Conservation (phyloP, 2,329 filamentous ascomycete species). For the Botrytis elliptica region DNA sequence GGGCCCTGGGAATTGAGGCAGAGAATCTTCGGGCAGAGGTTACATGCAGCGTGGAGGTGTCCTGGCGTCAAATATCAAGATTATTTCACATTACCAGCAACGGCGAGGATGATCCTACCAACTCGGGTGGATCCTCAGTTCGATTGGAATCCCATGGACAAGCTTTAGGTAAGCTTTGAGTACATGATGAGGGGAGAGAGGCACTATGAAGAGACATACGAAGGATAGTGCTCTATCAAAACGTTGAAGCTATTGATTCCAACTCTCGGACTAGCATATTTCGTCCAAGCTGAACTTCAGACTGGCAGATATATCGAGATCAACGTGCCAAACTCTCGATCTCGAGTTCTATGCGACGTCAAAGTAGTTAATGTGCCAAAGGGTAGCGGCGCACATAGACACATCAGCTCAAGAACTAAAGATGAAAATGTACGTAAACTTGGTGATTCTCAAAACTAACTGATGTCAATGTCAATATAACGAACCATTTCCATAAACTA, state of each 20-base stretch:
- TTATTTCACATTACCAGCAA: background rate
- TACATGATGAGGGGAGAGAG: background rate
- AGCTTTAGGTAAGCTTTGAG: background rate
- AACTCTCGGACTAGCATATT: background rate
- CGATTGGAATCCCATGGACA: background rate
- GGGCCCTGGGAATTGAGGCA: background rate
- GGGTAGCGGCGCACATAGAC: background rate
- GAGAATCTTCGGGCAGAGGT: background rate
- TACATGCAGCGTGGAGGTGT: background rate
- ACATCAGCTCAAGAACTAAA: background rate
- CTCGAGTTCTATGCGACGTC: background rate
- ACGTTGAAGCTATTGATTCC: constrained; percentile 11
- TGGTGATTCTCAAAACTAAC: background rate
- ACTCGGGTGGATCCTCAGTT: background rate
- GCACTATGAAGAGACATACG: background rate
- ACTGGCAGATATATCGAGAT: background rate
- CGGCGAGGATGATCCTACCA: background rate
- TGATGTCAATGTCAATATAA: background rate
- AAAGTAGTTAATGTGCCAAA: background rate
- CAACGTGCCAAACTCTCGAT: background rate
- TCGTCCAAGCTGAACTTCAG: background rate
- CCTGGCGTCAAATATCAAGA: background rate
- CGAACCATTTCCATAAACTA: constrained; percentile 5
- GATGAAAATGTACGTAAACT: background rate
- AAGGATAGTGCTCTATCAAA: constrained; percentile 1